Percentiles rank a stretch among this genome's conserved stretches.
phyloP scores from a whole-genome alignment of 2,329 filamentous ascomycete genomes.

The Clarireedia homoeocarpa region DNA sequence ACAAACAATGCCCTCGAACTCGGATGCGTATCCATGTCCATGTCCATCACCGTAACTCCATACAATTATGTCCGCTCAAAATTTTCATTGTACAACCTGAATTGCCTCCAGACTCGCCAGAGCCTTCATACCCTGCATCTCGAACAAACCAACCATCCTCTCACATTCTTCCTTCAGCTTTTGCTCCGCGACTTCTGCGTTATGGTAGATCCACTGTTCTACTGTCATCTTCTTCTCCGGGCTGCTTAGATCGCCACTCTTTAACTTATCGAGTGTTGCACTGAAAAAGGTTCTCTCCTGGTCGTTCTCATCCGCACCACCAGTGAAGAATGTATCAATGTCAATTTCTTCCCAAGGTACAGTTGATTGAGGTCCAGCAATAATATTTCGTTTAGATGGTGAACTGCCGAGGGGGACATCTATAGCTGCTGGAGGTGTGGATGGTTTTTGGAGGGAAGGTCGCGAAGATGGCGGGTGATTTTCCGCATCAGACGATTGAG shows the following conservation, averaged over 20 bases:
- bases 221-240: slow-evolving; percentile 86
- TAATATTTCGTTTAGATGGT: slow-evolving; percentile 51
- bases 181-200: slow-evolving; percentile 73
- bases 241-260: slow-evolving; percentile 55
- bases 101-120: slow-evolving; percentile 60
- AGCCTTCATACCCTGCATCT: slow-evolving; percentile 72
- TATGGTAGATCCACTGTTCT: slow-evolving; percentile 83
- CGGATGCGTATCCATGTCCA: not conserved
- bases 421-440: slow-evolving; percentile 23
- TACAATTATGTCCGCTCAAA: not conserved
- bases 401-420: slow-evolving; percentile 45
- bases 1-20: too few relatives aligned
- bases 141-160: slow-evolving; percentile 71
- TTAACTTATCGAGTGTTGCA: slow-evolving; percentile 39
- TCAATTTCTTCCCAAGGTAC: slow-evolving; percentile 67
- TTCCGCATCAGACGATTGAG: slow-evolving; percentile 71
- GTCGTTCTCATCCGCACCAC: slow-evolving; percentile 32
- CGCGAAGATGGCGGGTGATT: slow-evolving; percentile 67
- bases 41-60: not conserved
- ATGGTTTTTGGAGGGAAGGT: slow-evolving; percentile 32
- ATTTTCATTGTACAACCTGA: not conserved
- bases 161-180: slow-evolving; percentile 77
- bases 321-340: slow-evolving; percentile 61
- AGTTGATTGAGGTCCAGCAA: slow-evolving; percentile 48
- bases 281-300: slow-evolving; percentile 26